Evolutionary conservation across 129 eudicot genomes (phyloP).

Genomic region (Centaurea solstitialis): DNA sequence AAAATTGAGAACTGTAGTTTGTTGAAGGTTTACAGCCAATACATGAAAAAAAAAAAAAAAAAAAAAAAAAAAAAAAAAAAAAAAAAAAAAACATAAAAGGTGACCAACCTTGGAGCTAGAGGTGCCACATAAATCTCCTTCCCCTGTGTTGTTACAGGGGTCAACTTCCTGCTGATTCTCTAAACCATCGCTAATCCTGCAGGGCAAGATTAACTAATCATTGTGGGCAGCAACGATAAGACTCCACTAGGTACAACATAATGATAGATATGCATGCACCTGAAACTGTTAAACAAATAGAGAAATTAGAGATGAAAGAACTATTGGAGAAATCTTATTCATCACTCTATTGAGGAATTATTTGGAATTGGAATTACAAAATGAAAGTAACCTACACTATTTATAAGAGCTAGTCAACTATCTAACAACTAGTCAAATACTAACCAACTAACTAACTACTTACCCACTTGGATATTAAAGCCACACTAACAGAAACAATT

Average conservation of each 20-base stretch:
- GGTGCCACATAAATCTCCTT: conserved; percentile 1
- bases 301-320: too few species aligned
- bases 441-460: too few species aligned
- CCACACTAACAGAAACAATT: too few species aligned
- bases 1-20: not conserved
- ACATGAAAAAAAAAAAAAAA: not conserved
- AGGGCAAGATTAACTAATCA: conserved; percentile 20
- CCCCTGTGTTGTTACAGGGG: conserved; percentile 25
- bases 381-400: too few species aligned
- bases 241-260: not conserved
- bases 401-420: too few species aligned
- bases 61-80: too few species aligned
- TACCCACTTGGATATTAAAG: too few species aligned
- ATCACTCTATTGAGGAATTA: too few species aligned
- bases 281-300: too few species aligned
- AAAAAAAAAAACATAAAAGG: not conserved
- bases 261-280: conserved; percentile 1
- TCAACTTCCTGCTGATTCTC: conserved; percentile 44
- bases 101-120: conserved; percentile 49
- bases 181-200: conserved; percentile 55
- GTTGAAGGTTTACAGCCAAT: not conserved
- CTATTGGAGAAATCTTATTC: too few species aligned
- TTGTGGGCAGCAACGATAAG: not conserved
- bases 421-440: too few species aligned
- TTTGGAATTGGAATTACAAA: too few species aligned